Evolutionary conservation across 805 yeast genomes (phyloP).

Genomic region (Schwanniomyces vanrijiae): DNA sequence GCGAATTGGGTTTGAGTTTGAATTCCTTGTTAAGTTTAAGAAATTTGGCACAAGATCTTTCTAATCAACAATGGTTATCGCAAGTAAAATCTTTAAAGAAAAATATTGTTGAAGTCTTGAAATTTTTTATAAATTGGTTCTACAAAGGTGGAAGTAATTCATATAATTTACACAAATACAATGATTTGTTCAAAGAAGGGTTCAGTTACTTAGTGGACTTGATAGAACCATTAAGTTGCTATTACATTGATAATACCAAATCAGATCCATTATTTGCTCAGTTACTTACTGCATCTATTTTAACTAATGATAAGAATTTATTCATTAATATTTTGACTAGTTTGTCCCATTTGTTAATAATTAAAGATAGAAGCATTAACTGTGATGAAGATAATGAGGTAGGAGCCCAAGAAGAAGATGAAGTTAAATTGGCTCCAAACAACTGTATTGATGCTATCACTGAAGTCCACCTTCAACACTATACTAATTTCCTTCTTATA

Average conservation of each 20-base stretch:
- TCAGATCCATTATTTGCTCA: constrained; percentile 67
- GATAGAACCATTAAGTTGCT: constrained; percentile 80
- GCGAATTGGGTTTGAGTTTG: constrained; percentile 26
- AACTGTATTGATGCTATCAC: constrained; percentile 43
- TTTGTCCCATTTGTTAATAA: constrained; percentile 70
- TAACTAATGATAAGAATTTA: constrained; percentile 65
- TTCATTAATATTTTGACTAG: constrained; percentile 72
- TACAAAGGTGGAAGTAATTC: constrained; percentile 16
- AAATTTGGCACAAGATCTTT: constrained; percentile 80
- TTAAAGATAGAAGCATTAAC: constrained; percentile 19
- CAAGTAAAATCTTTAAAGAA: constrained; percentile 48
- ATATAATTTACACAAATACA: constrained; percentile 18
- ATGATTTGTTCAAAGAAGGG: constrained; percentile 52
- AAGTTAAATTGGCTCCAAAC: constrained; percentile 16
- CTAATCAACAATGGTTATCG: constrained; percentile 76
- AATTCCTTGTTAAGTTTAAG: constrained; percentile 67
- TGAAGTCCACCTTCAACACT: constrained; percentile 46
- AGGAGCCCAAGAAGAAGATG: constrained; percentile 12
- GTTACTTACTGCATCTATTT: constrained; percentile 50
- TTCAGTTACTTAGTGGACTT: constrained; percentile 72
- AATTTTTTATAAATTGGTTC: constrained; percentile 35
- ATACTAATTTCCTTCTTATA: constrained; percentile 59
- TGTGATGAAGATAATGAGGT: constrained; percentile 14
- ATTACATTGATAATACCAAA: constrained; percentile 69
- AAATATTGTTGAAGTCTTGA: constrained; percentile 46